phyloP scores from a whole-genome alignment of 805 yeast genomes.

The Saturnispora quitensis region DNA sequence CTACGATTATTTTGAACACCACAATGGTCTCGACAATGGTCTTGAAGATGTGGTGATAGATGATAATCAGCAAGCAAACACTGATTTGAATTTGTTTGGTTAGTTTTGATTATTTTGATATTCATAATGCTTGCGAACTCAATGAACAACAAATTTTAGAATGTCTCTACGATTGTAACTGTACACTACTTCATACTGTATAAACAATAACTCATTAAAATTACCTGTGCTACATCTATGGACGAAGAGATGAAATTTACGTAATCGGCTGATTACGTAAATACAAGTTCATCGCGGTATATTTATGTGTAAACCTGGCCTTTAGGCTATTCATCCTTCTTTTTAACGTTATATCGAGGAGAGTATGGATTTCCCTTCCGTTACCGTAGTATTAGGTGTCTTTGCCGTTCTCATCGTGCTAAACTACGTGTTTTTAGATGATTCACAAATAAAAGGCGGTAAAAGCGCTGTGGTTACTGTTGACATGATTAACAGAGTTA shows the following conservation, averaged over 20 bases:
- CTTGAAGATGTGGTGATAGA: conserved; percentile 2
- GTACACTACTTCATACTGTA: neutral
- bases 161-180: neutral
- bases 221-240: neutral
- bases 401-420: conserved; percentile 48
- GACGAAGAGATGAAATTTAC: neutral
- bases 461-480: conserved; percentile 31
- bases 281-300: neutral
- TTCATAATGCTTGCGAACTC: neutral
- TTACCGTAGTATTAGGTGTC: conserved; percentile 36
- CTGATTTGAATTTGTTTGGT: conserved; percentile 16
- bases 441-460: neutral
- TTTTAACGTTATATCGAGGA: neutral
- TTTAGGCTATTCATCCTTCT: neutral
- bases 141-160: neutral
- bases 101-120: neutral
- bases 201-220: neutral
- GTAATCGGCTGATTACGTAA: neutral
- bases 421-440: conserved; percentile 52
- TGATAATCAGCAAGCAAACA: neutral
- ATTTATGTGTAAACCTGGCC: neutral
- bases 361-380: conserved; percentile 32
- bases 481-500: conserved; percentile 80
- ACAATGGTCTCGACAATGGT: conserved; percentile 9
- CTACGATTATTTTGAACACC: conserved; percentile 22